Evolutionary conservation across 2,329 filamentous ascomycete species (phyloP).

Genomic region (Stagonosporopsis cucurbitacearum): DNA sequence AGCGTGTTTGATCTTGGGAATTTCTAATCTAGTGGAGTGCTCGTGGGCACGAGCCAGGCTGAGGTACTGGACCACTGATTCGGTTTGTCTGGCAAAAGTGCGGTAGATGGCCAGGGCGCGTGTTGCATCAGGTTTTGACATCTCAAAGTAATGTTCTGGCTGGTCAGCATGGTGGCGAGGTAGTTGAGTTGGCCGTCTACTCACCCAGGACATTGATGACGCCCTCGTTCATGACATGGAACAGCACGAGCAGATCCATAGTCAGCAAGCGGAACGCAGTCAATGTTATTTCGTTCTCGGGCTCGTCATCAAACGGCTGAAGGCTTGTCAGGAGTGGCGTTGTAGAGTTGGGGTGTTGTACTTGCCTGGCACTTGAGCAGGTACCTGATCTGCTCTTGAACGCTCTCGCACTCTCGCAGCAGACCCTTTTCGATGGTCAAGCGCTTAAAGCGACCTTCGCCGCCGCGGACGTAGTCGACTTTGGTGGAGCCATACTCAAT

Average conservation of each 20-base stretch:
- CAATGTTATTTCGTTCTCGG: constrained; percentile 95
- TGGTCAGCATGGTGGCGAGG: constrained; percentile 24
- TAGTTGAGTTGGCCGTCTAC: constrained; percentile 31
- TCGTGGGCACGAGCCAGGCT: constrained; percentile 88
- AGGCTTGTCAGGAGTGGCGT: constrained; percentile 1
- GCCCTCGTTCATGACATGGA: constrained; percentile 94
- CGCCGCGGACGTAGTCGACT: constrained; percentile 86
- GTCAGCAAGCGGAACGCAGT: constrained; percentile 92
- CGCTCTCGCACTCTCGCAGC: constrained; percentile 85
- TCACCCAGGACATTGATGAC: constrained; percentile 94
- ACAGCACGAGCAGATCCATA: constrained; percentile 85
- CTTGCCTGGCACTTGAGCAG: constrained; percentile 88
- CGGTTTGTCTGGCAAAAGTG: constrained; percentile 88
- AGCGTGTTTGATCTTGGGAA: constrained; percentile 96
- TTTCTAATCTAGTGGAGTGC: constrained; percentile 88
- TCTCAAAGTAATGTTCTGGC: constrained; percentile 94
- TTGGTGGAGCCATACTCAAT: constrained; percentile 83
- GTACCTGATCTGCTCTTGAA: constrained; percentile 86
- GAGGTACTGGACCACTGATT: constrained; percentile 89
- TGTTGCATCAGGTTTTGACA: constrained; percentile 93
- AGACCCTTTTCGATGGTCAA: constrained; percentile 90
- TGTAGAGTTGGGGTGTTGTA: constrained; percentile 20
- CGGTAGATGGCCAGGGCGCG: constrained; percentile 91
- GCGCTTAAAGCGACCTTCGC: constrained; percentile 82
- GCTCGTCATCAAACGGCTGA: constrained; percentile 83